Base-by-base conservation (phyloP, 2,329 filamentous ascomycete species). In the Fusarium xylarioides region DNA sequence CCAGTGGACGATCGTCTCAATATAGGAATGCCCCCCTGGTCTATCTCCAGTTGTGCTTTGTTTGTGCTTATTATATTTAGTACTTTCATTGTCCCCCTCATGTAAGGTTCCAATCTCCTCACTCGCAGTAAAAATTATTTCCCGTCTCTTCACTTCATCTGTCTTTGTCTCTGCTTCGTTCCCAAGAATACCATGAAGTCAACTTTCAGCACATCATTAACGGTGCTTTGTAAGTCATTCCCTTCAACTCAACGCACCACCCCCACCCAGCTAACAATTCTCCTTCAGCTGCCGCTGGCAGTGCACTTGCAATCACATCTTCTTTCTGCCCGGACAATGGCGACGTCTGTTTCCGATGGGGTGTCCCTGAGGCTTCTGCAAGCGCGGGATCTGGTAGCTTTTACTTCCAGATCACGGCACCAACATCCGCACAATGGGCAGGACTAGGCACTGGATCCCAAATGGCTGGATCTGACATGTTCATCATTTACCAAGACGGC, bases 401-500 rank as follows among this genome's bases (percentile, higher is more conserved):
- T 60, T 91, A 89, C 78, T 85, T 92, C 71, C 89, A 91, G 76
- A 83, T 92, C 63, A 81, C 81, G n/a, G 88, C 89, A 8, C 87
- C 88, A 4, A 83, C 83, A 5, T 81, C 81, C 11, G 87, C 87
- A 77, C 75, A 79, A 66, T 92, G 90, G 90, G 84, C 90, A 21
- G 87, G 84, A 14, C 82, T 91, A 23, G 90, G 88, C 35, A 88
- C 87, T 37, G 90, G 90, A 50, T 74, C 76, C 1, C 66, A 71
- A 46, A 92, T 92, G 90, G 44, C 78, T 19, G 87, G 85, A 37
- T 79, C 90, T 55, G 87, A 90, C 77, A 90, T 92, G 64, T 91
- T 92, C 77, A 71, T 92, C 76, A 83, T 91, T 73, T 92, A 92
- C 79, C 81, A 87, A 50, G 84, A 90, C 71, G 88, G 88, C 66